A percentile compares a stretch with the other conserved stretches of the same genome.
These are phyloP conservation scores for Obba rivulosa DNA, from an alignment of 768 basidiomycete species.

Conservation along the genomic window DNA sequence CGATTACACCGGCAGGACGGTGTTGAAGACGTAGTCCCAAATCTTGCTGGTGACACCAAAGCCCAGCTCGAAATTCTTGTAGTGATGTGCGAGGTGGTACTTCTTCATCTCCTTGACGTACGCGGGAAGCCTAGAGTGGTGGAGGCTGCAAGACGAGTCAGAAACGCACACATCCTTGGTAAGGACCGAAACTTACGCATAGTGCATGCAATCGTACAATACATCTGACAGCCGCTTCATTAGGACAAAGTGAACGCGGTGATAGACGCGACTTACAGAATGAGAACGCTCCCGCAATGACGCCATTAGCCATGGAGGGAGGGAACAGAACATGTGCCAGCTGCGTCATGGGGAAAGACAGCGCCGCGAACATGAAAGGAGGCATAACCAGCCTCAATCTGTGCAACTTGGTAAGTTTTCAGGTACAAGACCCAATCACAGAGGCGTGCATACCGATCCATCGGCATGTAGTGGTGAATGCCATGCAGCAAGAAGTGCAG, in stretches of 20 bases:
- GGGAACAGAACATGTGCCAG: slow-evolving; percentile 85
- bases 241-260: slow-evolving; percentile 4
- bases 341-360: slow-evolving; percentile 83
- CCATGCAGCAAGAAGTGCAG: slow-evolving; percentile 94
- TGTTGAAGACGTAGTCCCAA: slow-evolving; percentile 92
- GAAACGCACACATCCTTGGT: slow-evolving; percentile 7
- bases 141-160: slow-evolving; percentile 43
- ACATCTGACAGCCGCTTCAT: slow-evolving; percentile 44
- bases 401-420: slow-evolving; percentile 6
- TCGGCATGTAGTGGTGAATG: slow-evolving; percentile 95
- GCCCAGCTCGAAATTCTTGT: slow-evolving; percentile 96
- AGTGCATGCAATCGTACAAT: slow-evolving; percentile 88
- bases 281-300: slow-evolving; percentile 73
- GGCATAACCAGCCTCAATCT: slow-evolving; percentile 97
- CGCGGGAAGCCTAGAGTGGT: slow-evolving; percentile 80
- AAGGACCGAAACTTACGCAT: slow-evolving; percentile 53
- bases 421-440: too few relatives aligned
- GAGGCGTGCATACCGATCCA: slow-evolving; percentile 66
- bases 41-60: slow-evolving; percentile 97
- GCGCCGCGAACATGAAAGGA: slow-evolving; percentile 68
- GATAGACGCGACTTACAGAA: slow-evolving; percentile 52
- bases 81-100: slow-evolving; percentile 96
- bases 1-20: slow-evolving; percentile 59
- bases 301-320: slow-evolving; percentile 78
- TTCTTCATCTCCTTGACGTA: slow-evolving; percentile 94